These are phyloP conservation scores for Curvularia sp. DNA, from an alignment of 2,329 filamentous ascomycete species.

Conservation along the genomic window DNA sequence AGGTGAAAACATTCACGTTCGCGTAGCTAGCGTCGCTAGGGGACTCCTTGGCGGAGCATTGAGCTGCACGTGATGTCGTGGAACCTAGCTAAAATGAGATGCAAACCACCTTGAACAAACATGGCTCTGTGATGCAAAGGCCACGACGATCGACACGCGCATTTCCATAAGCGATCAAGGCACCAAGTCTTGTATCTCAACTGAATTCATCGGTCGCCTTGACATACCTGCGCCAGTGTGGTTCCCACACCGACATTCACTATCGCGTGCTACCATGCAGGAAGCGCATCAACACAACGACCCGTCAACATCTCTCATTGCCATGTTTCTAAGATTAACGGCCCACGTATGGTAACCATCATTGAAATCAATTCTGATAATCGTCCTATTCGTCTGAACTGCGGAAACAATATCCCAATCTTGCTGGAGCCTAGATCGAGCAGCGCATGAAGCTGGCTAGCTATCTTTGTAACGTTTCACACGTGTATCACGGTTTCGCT, in stretches of 20 bases:
- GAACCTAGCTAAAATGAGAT: slow-evolving; percentile 15
- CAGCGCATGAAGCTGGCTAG: not conserved
- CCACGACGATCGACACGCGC: not conserved
- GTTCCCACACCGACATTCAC: not conserved
- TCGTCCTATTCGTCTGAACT: not conserved
- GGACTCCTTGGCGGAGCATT: slow-evolving; percentile 37
- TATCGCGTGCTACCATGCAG: not conserved
- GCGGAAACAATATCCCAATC: not conserved
- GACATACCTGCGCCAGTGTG: not conserved
- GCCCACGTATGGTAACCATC: not conserved
- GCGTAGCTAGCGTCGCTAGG: slow-evolving; percentile 45
- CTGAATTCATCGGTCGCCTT: not conserved
- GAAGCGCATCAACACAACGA: not conserved
- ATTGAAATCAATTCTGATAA: not conserved
- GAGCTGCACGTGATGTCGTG: slow-evolving; percentile 36
- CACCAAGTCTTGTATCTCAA: not conserved
- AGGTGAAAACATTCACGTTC: slow-evolving; percentile 51
- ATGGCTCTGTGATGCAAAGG: slow-evolving; percentile 14
- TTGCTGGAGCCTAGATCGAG: not conserved
- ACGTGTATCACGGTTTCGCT: too few species aligned
- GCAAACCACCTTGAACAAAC: slow-evolving; percentile 16
- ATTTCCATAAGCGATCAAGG: not conserved
- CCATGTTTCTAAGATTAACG: too few species aligned
- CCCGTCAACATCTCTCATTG: not conserved
- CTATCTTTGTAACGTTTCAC: not conserved